Base-by-base conservation (phyloP, 192 early-diverging fungal genomes). In the Cladochytrium replicatum region DNA sequence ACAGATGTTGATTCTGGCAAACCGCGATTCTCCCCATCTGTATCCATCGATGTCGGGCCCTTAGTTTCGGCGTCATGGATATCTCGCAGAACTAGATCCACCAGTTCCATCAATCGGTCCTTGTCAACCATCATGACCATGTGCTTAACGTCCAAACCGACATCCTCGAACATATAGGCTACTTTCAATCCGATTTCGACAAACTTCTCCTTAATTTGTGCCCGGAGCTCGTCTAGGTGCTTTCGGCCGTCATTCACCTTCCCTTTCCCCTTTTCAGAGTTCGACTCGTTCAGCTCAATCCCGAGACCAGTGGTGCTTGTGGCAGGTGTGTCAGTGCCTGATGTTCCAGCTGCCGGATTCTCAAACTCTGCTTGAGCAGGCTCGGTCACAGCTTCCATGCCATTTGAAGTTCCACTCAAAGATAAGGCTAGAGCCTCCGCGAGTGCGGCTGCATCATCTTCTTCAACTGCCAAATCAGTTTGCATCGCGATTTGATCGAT, bases 191-290 rank as follows among this genome's bases (percentile, higher is more conserved):
- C n/a, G n/a, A n/a, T n/a, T n/a, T 31, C 11, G 2, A 64, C 48
- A n/a, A 63, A 46, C 5, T 56, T 52, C 26, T 48, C 52, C 31
- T 53, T 71, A 23, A 88, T 24, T 27, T 61, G 58, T 1, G 66
- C 57, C 17, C 79, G 63, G 13, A 78, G 55, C 43, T 29, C 53
- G 29, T 48, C 50, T 37, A 69, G 32, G 9, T 32, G 21, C 29
- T 34, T 48, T 51, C 31, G 71, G 7, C 61, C 29, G 0, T 51
- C 57, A 6, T 50, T 48, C 54, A 67, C 50, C 73, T 78, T 45
- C 61, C 67, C 55, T 70, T 74, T 64, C 43, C 64, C 43, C 64
- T 83, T 55, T 52, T 78, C 55, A 52, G 43, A 32, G 54, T 43
- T 62, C 43, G 50, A n/a, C n/a, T n/a, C n/a, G n/a, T n/a, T n/a